Base-by-base conservation (phyloP, 306 rosid species). In the Arachis stenosperma region DNA sequence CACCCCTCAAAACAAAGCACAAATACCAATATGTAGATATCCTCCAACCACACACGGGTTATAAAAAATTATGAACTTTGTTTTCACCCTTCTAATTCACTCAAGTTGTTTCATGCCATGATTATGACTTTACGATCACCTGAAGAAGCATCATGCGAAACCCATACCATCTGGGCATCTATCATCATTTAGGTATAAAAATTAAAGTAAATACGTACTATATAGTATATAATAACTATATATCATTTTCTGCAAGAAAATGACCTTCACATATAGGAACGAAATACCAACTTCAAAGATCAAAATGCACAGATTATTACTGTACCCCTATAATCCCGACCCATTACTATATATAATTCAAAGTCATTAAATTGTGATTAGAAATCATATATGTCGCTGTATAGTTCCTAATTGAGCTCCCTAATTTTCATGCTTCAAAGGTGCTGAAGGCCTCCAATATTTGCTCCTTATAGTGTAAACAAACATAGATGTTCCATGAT, bases 321-420 rank as follows among this genome's bases (percentile, higher is more conserved):
- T 86, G 82, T 86, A 87, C 85, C 81, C 83, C 83, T 75, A 75
- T 63, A 81, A 52, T 72, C 85, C 89, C 86, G 37, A 4, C 37
- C 64, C 83, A 43, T 84, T 75, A 51, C 43, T 47, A 73, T 74
- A 83, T 70, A 72, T 81, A 88, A 80, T 77, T 83, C 86, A 83
- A 86, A 82, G 66, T 71, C 77, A 82, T 62, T 77, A 80, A 81
- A 46, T 83, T 68, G 55, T 61, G 57, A 48, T 6, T 42, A 6
- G 7, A 42, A 42, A 42, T 42, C 7, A 79, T 51, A 52, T 56
- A 65, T 75, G 68, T 67, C 59, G 46, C 62, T 70, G 62, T 73
- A 65, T 73, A 79, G 67, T 78, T 79, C 79, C 87, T 81, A 82
- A 67, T 17, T 39, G 64, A 77, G 82, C 66, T 78, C 65, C 73